These are phyloP conservation scores for Eragrostis tef DNA, from an alignment of 202 grass and related monocot genomes.

Conservation along the genomic window DNA sequence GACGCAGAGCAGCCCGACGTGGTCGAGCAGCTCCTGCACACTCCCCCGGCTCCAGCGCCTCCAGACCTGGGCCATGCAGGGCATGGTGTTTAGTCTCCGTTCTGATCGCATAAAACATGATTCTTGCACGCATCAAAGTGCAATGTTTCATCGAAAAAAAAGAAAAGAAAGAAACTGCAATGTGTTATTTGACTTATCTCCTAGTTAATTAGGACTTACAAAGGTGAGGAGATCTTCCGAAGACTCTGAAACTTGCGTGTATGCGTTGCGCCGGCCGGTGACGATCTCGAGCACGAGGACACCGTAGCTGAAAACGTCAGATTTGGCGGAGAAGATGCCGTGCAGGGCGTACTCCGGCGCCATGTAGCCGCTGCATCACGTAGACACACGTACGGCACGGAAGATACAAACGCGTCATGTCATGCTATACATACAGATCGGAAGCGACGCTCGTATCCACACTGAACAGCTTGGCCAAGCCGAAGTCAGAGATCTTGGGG, in stretches of 20 bases:
- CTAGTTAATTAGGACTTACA: conserved; percentile 36
- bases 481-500: conserved; percentile 76
- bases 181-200: neutral
- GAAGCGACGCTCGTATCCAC: conserved; percentile 42
- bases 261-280: conserved; percentile 42
- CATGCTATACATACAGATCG: too few species aligned
- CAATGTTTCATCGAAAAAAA: too few species aligned
- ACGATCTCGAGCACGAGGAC: conserved; percentile 60
- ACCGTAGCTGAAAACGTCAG: conserved; percentile 63
- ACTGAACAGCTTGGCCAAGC: conserved; percentile 58
- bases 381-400: neutral
- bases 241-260: neutral
- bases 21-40: conserved; percentile 27
- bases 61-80: conserved; percentile 40
- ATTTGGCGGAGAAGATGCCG: conserved; percentile 65
- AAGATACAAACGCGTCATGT: neutral
- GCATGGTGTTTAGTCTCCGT: too few species aligned
- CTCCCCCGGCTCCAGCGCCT: conserved; percentile 48
- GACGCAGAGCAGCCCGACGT: conserved; percentile 61
- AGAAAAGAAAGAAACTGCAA: too few species aligned
- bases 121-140: too few species aligned
- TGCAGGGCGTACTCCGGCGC: conserved; percentile 62
- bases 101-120: too few species aligned
- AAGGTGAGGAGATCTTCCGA: conserved; percentile 48
- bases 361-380: conserved; percentile 64